phyloP scores from a whole-genome alignment of 495 filamentous ascomycete species.

The Xylaria acuta region DNA sequence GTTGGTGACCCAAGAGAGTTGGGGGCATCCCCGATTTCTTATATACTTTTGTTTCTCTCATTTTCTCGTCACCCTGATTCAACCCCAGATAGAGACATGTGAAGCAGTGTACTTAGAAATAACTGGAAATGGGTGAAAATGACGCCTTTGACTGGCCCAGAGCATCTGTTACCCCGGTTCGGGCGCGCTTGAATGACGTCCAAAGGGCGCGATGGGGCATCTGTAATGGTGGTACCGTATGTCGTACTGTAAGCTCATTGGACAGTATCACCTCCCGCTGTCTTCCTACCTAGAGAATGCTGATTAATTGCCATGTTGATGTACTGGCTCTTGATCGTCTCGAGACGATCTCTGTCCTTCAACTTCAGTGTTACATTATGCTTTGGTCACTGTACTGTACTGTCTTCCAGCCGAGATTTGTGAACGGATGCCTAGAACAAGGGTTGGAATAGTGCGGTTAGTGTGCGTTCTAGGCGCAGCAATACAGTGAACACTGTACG shows the following conservation, averaged over 20 bases:
- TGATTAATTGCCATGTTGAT: no score
- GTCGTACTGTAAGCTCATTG: neutral
- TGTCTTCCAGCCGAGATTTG: no score
- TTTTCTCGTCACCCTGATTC: neutral
- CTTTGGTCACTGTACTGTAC: no score
- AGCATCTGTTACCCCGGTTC: neutral
- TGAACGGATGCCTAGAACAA: no score
- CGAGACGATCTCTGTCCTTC: no score
- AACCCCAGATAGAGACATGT: neutral
- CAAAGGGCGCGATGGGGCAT: slow-evolving; percentile 11
- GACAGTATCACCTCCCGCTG: neutral
- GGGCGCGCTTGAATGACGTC: slow-evolving; percentile 13
- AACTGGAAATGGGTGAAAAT: neutral
- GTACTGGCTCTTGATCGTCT: no score
- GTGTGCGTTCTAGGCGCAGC: no score
- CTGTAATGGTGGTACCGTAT: neutral
- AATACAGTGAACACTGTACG: no score
- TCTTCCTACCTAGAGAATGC: no score
- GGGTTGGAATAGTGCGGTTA: no score
- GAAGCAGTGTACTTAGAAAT: neutral
- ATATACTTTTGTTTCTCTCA: neutral
- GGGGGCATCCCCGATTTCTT: neutral
- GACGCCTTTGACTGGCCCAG: neutral
- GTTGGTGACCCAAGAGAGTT: neutral
- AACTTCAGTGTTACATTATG: no score